phyloP scores from a whole-genome alignment of 345 rosid genomes.

The Populus pruinosa region DNA sequence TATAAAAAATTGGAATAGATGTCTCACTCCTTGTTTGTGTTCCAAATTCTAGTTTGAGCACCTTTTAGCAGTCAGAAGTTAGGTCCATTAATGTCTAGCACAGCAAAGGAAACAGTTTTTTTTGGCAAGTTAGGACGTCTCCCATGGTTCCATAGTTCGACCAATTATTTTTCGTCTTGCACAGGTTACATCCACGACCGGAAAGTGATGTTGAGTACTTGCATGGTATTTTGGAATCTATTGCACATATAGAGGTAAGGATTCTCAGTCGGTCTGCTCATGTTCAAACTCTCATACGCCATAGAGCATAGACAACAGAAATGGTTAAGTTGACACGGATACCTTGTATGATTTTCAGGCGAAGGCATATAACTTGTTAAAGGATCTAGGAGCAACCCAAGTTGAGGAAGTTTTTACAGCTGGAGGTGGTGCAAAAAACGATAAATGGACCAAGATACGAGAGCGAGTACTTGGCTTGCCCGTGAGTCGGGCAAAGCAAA shows the following conservation, averaged over 20 bases:
- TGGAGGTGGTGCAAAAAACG: conserved; percentile 83
- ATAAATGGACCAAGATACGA: conserved; percentile 75
- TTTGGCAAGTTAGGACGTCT: too few relatives aligned
- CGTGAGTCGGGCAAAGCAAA: conserved; percentile 60
- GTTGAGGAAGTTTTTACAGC: conserved; percentile 79
- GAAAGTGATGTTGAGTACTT: conserved; percentile 69
- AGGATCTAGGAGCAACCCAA: conserved; percentile 72
- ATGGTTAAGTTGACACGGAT: neutral
- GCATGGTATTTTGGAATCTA: conserved; percentile 89
- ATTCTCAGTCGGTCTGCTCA: neutral
- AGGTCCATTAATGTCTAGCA: too few relatives aligned
- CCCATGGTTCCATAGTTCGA: neutral
- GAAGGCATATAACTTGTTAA: conserved; percentile 63
- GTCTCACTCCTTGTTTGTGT: too few relatives aligned
- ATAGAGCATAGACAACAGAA: too few relatives aligned
- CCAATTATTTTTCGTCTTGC: neutral
- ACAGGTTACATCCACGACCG: conserved; percentile 86
- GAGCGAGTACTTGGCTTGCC: conserved; percentile 70
- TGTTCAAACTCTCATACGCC: neutral
- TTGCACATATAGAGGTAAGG: conserved; percentile 81
- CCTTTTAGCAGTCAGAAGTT: too few relatives aligned
- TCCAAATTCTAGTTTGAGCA: too few relatives aligned
- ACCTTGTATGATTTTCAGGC: conserved; percentile 36
- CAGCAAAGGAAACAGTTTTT: too few relatives aligned
- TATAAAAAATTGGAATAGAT: too few relatives aligned